Evolutionary conservation across 148 eudicot genomes (phyloP).

Genomic region (Chenopodium suecicum): DNA sequence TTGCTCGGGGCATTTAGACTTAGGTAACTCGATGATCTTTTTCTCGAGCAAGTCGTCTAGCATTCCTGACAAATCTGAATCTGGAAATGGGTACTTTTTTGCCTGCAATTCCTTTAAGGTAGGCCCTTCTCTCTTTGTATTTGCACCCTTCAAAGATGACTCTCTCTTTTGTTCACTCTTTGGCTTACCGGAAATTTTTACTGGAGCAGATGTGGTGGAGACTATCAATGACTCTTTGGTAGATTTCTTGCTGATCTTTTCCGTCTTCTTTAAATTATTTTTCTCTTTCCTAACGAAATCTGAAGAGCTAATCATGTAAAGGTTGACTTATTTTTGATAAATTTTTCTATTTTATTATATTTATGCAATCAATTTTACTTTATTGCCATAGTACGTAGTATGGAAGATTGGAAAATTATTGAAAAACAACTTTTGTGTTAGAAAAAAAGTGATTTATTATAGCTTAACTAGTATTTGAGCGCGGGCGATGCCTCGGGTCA

Average conservation of each 20-base stretch:
- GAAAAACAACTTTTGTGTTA: too few species aligned
- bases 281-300: background rate
- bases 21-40: background rate
- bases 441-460: too few species aligned
- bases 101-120: slow-evolving; percentile 7
- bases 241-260: background rate
- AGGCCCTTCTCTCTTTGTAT: background rate
- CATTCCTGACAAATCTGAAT: slow-evolving; percentile 16
- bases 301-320: background rate
- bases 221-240: background rate
- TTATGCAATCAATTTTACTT: too few species aligned
- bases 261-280: background rate
- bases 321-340: too few species aligned
- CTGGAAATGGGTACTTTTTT: slow-evolving; percentile 17
- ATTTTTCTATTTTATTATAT: too few species aligned
- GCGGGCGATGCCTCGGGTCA: too few species aligned
- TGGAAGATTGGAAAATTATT: too few species aligned
- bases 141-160: background rate
- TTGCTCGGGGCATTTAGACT: background rate
- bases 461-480: too few species aligned
- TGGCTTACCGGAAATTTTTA: background rate
- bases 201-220: background rate
- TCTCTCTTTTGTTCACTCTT: background rate
- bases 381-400: too few species aligned
- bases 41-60: slow-evolving; percentile 11